Base-by-base conservation (phyloP, 371 early-diverging fungal species). In the Nematocida sp. region DNA sequence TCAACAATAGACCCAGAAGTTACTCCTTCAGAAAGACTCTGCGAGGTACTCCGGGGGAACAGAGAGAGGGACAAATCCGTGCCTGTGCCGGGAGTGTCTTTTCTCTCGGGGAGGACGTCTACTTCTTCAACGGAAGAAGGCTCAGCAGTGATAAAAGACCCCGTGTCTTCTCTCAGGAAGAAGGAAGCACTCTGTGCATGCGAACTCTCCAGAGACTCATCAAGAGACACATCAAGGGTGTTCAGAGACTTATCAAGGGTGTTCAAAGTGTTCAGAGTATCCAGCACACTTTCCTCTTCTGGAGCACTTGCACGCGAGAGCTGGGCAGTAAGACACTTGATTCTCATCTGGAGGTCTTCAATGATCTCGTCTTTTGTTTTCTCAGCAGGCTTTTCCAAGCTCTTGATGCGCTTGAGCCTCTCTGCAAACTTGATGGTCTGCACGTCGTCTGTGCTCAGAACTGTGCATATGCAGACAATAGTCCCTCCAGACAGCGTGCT, bases 381-480 rank as follows among this genome's bases (percentile, higher is more conserved):
- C 21, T 67, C 31, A 19, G 50, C 7, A 19, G 38, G 48, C 21
- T 38, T 70, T 32, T 27, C 36, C 2, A 25, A 11, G 17, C 58
- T 48, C 31, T 70, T 56, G 8, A 70, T 70, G 40, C 74, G 15
- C 36, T 70, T 70, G 5, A 82, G 67, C 34, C 82, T 67, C 34
- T 80, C 79, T 21, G 95, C 96, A 79, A 95, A 96, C 46, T 92
- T 87, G 34, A 98, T 85, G 0, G 96, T 96, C 83, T 83, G 48
- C 83, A 84, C 0, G 87, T 86, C 0, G 91, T 91, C 2, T 90
- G 89, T 34, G 94, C 87, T n/a, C 89, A 91, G 85, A 89, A 89
- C 55, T 91, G 88, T 57, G 90, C 89, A 70, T 17, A 70, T 57
- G 53, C 2, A 89, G 84, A 3, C 89, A 85, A 4, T 88, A 85